These are phyloP conservation scores for Jaltomata sinuosa DNA, from an alignment of 257 asterid species.

Conservation along the genomic window DNA sequence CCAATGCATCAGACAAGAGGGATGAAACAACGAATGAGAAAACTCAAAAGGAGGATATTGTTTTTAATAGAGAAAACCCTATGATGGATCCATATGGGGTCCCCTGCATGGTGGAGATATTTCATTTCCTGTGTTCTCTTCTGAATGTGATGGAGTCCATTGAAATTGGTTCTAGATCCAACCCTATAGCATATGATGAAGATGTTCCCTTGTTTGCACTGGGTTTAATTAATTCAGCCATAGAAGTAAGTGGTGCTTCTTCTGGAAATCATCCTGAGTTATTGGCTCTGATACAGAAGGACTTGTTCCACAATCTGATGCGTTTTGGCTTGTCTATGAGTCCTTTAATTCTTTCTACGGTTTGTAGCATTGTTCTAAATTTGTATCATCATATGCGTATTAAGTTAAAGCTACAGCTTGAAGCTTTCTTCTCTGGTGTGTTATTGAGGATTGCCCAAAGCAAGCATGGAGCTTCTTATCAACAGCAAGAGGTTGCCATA, in stretches of 20 bases:
- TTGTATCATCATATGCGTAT: constrained; percentile 80
- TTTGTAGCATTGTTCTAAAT: constrained; percentile 86
- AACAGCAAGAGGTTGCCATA: constrained; percentile 91
- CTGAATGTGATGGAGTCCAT: constrained; percentile 63
- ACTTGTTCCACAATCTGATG: constrained; percentile 71
- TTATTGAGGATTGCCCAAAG: constrained; percentile 72
- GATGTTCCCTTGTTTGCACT: constrained; percentile 92
- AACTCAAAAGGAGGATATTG: constrained; percentile 19
- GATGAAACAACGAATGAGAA: constrained; percentile 16
- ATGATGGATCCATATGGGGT: constrained; percentile 77
- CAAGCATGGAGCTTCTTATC: constrained; percentile 75
- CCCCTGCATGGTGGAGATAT: constrained; percentile 82
- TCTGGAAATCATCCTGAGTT: constrained; percentile 61
- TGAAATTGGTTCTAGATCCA: constrained; percentile 58
- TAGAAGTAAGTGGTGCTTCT: constrained; percentile 75
- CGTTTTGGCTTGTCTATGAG: constrained; percentile 91
- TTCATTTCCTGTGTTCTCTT: constrained; percentile 82
- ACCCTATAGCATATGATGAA: constrained; percentile 79
- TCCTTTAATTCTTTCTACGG: constrained; percentile 82
- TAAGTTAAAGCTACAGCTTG: constrained; percentile 72
- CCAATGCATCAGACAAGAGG: constrained; percentile 2
- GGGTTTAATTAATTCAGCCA: constrained; percentile 78
- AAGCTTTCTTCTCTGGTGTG: constrained; percentile 69
- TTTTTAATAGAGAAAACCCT: constrained; percentile 21
- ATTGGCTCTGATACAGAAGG: constrained; percentile 72